Base-by-base conservation (phyloP, 768 basidiomycete species). In the Mycena venus region DNA sequence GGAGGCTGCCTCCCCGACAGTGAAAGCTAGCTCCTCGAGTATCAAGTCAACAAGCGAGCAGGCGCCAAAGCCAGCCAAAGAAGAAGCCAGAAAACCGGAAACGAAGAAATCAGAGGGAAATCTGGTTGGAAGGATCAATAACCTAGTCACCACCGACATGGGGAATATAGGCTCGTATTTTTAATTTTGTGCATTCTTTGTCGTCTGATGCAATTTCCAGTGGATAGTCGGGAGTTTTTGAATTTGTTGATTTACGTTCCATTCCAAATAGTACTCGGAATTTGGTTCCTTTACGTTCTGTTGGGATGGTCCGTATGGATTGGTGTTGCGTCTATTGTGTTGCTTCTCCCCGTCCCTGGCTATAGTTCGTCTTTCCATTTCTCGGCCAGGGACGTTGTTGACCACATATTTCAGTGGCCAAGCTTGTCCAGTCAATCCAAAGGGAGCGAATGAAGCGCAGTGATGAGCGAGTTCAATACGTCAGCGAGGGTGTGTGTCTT, bases 81-180 rank as follows among this genome's bases (percentile, higher is more conserved):
- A 47, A 21, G 70, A 76, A 8, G 73, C 66, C 1, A 75, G 70
- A 44, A 72, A 63, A 42, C 6, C 7, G 44, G 55, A 75, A 4
- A 74, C 66, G 1, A 76, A 72, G 38, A 78, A 78, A 27, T 42
- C 66, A 19, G 70, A 47, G 10, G 69, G 83, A 8, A 91, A 91
- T 78, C 81, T 94, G 21, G 88, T 91, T 31, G 94, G 95, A 12
- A 93, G 90, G 79, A 92, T 95, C 79, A 95, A 93, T 81, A 95
- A 94, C 65, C 82, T 95, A 7, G 89, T 94, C 31, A 91, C 93
- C 5, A 91, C 91, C 0, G 94, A 96, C 80, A 34, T 75, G 2
- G 58, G 76, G 31, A 23, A 34, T 51, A 36, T 44, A 72, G 38
- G 19, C 56, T 19, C 15, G 56, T 17, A 32, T 55, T 19, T 14